A percentile compares a stretch with the other conserved stretches of the same genome.
Conservation (phyloP, 176 grass and related monocot species). For the Saccharum spontaneum region DNA sequence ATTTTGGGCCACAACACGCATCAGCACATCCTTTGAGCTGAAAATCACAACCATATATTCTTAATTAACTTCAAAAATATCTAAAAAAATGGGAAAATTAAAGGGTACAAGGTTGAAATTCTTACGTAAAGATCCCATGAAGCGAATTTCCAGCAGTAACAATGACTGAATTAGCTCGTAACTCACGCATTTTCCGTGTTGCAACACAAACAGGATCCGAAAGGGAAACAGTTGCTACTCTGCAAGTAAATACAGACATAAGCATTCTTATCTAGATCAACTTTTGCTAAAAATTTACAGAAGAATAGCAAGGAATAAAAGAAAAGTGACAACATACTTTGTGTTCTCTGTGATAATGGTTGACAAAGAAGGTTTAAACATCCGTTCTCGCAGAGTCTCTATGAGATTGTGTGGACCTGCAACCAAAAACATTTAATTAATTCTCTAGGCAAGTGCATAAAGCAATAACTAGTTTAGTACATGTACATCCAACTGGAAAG, state of each 20-base stretch:
- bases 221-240: conserved; percentile 74
- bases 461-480: neutral
- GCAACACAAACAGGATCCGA: conserved; percentile 90
- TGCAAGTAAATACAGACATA: conserved; percentile 45
- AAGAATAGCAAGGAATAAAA: conserved; percentile 17
- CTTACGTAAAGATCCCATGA: conserved; percentile 92
- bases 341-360: conserved; percentile 73
- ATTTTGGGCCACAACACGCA: conserved; percentile 92
- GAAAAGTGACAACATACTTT: conserved; percentile 53
- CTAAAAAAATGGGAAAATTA: neutral
- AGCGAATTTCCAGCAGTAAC: conserved; percentile 65
- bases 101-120: conserved; percentile 20
- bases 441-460: conserved; percentile 3
- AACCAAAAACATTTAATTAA: conserved; percentile 33
- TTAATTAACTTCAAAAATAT: conserved; percentile 10
- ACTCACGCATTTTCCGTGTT: conserved; percentile 79
- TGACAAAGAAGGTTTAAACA: conserved; percentile 90
- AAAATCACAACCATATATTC: conserved; percentile 34
- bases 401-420: conserved; percentile 73
- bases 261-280: conserved; percentile 6
- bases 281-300: conserved; percentile 3
- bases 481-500: conserved; percentile 1
- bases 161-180: conserved; percentile 78
- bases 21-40: conserved; percentile 97
- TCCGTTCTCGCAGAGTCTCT: conserved; percentile 77